phyloP scores from a whole-genome alignment of 306 rosid species.

The Vigna trinervia region DNA sequence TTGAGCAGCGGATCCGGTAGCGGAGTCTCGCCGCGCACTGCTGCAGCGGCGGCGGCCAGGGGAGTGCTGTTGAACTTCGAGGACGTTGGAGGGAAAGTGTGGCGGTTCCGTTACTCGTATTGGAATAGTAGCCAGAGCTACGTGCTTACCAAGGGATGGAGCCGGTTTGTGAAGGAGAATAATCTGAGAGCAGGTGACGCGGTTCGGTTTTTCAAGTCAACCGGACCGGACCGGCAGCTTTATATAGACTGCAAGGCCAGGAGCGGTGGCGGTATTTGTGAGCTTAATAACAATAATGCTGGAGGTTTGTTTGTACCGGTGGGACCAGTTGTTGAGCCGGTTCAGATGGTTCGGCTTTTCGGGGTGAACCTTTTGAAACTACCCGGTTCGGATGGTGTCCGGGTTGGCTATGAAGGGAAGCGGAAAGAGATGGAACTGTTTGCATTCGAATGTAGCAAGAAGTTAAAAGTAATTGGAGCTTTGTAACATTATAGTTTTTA shows the following conservation, averaged over 20 bases:
- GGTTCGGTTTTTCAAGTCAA: conserved; percentile 71
- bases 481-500: conserved; percentile 53
- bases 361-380: conserved; percentile 87
- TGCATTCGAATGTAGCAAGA: conserved; percentile 73
- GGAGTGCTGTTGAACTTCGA: conserved; percentile 83
- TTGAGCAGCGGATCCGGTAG: conserved; percentile 43
- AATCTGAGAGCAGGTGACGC: conserved; percentile 80
- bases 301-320: conserved; percentile 42
- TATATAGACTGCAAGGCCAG: conserved; percentile 74
- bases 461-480: conserved; percentile 88
- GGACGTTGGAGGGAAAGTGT: conserved; percentile 92
- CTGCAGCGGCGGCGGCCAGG: conserved; percentile 49
- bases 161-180: conserved; percentile 98
- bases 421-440: conserved; percentile 78
- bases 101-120: conserved; percentile 96
- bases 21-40: background rate
- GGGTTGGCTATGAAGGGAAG: conserved; percentile 65
- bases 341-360: conserved; percentile 80
- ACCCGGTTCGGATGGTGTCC: conserved; percentile 53
- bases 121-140: conserved; percentile 99
- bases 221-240: conserved; percentile 74
- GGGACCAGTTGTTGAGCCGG: conserved; percentile 64
- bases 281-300: background rate
- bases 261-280: conserved; percentile 6
- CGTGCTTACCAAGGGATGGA: conserved; percentile 95